Base-by-base conservation (phyloP, 306 rosid species). In the Abrus precatorius region DNA sequence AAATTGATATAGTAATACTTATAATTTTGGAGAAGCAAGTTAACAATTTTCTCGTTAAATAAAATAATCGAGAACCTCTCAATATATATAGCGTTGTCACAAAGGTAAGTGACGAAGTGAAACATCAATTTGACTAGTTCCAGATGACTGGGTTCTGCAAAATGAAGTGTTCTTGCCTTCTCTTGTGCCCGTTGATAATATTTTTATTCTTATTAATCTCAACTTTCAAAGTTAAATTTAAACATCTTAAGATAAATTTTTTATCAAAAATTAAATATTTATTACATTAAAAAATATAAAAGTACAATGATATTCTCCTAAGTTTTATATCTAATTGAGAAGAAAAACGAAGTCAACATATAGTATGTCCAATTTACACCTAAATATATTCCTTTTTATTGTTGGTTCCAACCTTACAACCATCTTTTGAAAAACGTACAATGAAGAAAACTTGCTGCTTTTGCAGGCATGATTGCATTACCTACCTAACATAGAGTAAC, bases 401-500 rank as follows among this genome's bases (percentile, higher is more conserved):
- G 55, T 74, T 59, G 79, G 61, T 29, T 74, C 30, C 32, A 74
- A 74, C 68, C 56, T 41, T 29, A 41, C 76, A 36, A 74, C 68
- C 9, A 12, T 69, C 7, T 59, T 27, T 57, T 45, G 60, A 12
- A 5, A 33, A 28, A 53, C 27, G 59, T 59, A 57, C 27, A 5
- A 47, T 27, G 57, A 52, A 1, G 7, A 76, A 48, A 76, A 76
- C 38, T 62, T 9, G 3, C 6, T 62, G 10, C 40, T 76, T 75
- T 5, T 66, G 63, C 9, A 70, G 40, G 84, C 28, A 72, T 45
- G 63, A 76, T 50, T 59, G 12, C 61, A 33, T 64, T 83, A 83
- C 85, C 89, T 83, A 83, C 85, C 89, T 74, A 83, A 74, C 83
- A 70, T 69, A 56, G 32, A 65, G 60, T 32, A 69, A 64, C 59